Percentiles rank a stretch among this genome's conserved stretches.
Evolutionary conservation across 2,329 filamentous ascomycete genomes (phyloP).

Genomic region (Ophiosphaerella narmari): DNA sequence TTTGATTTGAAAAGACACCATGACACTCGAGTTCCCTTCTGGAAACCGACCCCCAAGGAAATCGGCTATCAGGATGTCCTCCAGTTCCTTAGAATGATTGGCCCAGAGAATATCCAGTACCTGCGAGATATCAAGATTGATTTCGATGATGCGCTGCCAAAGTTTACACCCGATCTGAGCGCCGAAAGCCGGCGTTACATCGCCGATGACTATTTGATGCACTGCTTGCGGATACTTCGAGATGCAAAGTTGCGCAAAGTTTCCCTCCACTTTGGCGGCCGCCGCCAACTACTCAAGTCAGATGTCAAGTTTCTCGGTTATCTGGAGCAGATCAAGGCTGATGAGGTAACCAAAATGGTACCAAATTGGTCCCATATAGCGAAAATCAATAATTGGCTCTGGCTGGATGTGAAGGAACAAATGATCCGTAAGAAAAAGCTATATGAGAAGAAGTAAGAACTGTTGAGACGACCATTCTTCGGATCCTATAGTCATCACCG

Average conservation of each 20-base stretch:
- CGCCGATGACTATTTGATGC: slow-evolving; percentile 53
- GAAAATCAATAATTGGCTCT: slow-evolving; percentile 44
- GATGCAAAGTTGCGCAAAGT: slow-evolving; percentile 50
- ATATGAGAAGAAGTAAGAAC: slow-evolving; percentile 26
- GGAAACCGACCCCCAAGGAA: slow-evolving; percentile 49
- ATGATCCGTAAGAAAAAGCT: slow-evolving; percentile 47
- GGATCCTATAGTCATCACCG: too few relatives aligned
- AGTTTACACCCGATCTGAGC: slow-evolving; percentile 44
- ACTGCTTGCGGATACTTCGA: slow-evolving; percentile 51
- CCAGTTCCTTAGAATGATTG: slow-evolving; percentile 54
- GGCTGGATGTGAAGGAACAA: slow-evolving; percentile 34
- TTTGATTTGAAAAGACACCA: slow-evolving; percentile 51
- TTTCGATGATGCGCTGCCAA: slow-evolving; percentile 53
- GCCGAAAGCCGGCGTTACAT: slow-evolving; percentile 55
- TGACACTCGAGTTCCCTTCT: slow-evolving; percentile 47
- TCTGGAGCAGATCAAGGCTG: slow-evolving; percentile 51
- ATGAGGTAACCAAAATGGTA: slow-evolving; percentile 42
- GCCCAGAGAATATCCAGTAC: slow-evolving; percentile 51
- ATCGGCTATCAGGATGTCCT: slow-evolving; percentile 54
- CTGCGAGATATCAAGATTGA: slow-evolving; percentile 52
- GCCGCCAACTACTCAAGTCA: slow-evolving; percentile 35
- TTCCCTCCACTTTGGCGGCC: slow-evolving; percentile 50
- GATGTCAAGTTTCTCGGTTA: slow-evolving; percentile 53
- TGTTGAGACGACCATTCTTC: neutral
- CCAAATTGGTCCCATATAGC: slow-evolving; percentile 22